Evolutionary conservation across 2,329 filamentous ascomycete genomes (phyloP).

Genomic region (Cladosporium cucumerinum): DNA sequence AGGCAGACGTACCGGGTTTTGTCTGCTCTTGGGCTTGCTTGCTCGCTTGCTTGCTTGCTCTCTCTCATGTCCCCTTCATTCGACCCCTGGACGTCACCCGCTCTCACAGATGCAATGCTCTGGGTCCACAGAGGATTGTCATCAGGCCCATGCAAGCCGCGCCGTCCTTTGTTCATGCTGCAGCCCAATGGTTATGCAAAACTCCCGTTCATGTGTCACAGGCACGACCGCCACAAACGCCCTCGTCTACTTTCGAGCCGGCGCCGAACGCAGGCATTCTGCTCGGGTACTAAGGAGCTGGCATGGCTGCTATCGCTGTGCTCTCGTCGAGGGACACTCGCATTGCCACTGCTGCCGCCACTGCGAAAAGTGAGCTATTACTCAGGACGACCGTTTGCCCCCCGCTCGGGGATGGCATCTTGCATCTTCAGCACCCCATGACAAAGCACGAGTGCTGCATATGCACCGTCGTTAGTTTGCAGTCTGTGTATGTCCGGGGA

Average conservation of each 20-base stretch:
- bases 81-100: conserved; percentile 12
- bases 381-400: neutral
- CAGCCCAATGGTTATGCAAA: conserved; percentile 17
- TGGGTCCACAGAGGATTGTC: conserved; percentile 14
- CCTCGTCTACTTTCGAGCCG: conserved; percentile 11
- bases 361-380: conserved; percentile 3
- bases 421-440: neutral
- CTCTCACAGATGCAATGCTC: conserved; percentile 6
- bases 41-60: neutral
- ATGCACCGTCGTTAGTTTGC: neutral
- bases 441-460: neutral
- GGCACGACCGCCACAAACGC: conserved; percentile 16
- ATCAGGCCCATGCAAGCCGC: conserved; percentile 15
- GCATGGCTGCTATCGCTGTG: conserved; percentile 2
- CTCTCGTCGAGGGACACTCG: neutral
- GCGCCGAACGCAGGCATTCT: neutral
- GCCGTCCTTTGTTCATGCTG: conserved; percentile 13
- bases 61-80: neutral
- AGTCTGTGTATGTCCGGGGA: neutral
- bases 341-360: neutral
- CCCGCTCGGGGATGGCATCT: neutral
- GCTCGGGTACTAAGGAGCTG: conserved; percentile 1
- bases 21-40: conserved; percentile 8
- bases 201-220: conserved; percentile 12
- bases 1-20: conserved; percentile 12